Base-by-base conservation (phyloP, 495 filamentous ascomycete genomes). In the Cryomyces minteri region DNA sequence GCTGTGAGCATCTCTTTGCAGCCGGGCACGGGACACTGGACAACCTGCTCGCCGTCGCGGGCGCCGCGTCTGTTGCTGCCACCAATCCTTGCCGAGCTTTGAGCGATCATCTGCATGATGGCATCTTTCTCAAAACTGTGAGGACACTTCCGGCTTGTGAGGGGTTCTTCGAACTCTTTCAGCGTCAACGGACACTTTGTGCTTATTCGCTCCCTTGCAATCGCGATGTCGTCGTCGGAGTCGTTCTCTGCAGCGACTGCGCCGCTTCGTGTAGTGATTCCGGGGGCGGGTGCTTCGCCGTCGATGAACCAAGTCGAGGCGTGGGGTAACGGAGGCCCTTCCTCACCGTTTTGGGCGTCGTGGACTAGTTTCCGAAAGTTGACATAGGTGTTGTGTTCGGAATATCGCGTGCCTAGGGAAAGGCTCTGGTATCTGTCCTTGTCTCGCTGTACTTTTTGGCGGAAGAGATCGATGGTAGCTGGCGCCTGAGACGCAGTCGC, bases 121-220 rank as follows among this genome's bases (percentile, higher is more conserved):
- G 83, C 82, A 4, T 61, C 52, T 51, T 73, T 79, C 60, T 94
- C 80, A 59, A 93, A 94, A 6, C 72, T 82, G 58, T 94, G 87
- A 6, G 72, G 77, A 64, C 87, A 94, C 51, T 80, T 79, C 4
- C 62, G 70, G 59, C 75, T 85, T n/a, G 73, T 87, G 48, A 70
- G 68, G 0, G 87, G 87, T 40, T 88, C 74, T 29, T 65, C 63
- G 66, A 84, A 84, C n/a, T 68, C 57, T 34, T 69, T 67, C 38
- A 93, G 67, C 1, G 87, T 88, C n/a, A 94, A 55, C 0, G 84
- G 84, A 53, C 87, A 94, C 55, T 77, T 81, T 42, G 84, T 70
- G 47, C 76, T 81, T 50, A 80, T 68, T 12, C 69, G 71, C 51
- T 80, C 81, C 43, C 76, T 65, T 46, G 74, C 68, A 40, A 94